phyloP scores from a whole-genome alignment of 139 green algal species.

The Edaphochlamys debaryana region DNA sequence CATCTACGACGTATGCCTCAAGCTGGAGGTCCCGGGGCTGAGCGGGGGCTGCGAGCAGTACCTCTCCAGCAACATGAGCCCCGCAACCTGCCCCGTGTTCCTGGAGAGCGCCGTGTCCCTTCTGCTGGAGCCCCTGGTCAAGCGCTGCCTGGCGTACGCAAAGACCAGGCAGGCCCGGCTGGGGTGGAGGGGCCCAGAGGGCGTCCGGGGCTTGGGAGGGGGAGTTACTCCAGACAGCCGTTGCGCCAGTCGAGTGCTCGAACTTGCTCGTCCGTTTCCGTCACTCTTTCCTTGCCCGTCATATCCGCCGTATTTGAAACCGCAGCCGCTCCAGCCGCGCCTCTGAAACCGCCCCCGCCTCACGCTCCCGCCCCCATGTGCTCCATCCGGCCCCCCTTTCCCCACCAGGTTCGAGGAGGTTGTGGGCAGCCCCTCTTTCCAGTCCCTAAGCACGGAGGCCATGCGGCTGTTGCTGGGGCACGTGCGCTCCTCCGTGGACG shows the following conservation, averaged over 20 bases:
- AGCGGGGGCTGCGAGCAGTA: constrained; percentile 9
- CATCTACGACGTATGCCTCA: constrained; percentile 36
- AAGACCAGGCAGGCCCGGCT: not conserved
- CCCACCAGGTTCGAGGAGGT: constrained; percentile 39
- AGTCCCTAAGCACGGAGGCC: not conserved
- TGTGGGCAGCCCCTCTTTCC: not conserved
- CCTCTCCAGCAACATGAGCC: constrained; percentile 2
- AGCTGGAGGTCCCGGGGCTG: constrained; percentile 27
- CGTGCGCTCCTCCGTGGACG: not conserved
- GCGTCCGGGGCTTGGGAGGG: no score
- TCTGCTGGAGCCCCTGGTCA: constrained; percentile 17
- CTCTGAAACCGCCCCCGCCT: no score
- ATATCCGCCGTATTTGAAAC: no score
- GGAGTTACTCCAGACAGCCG: no score
- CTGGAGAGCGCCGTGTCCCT: constrained; percentile 7
- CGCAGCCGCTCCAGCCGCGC: no score
- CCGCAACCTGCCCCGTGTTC: constrained; percentile 1
- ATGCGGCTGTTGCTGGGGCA: constrained; percentile 18
- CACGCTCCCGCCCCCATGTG: no score
- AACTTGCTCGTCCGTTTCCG: no score
- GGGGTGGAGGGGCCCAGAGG: not conserved
- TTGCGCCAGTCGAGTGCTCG: no score
- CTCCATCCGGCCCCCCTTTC: no score
- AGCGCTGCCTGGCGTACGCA: not conserved
- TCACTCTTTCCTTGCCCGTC: no score